Base-by-base conservation (phyloP, 148 eudicot genomes). In the Silene uniflora region DNA sequence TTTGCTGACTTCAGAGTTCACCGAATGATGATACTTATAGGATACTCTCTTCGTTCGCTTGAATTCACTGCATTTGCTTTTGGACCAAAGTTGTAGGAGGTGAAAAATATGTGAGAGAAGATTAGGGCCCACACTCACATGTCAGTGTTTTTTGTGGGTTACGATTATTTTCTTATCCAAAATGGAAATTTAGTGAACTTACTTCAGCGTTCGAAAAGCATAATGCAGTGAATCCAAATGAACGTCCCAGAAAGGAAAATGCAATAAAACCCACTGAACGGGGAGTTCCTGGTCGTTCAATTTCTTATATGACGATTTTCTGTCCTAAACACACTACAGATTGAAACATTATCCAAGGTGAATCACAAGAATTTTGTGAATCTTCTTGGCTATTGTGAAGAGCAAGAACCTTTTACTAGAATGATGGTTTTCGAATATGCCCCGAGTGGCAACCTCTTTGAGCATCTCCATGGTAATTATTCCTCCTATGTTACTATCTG, bases 341-440 rank as follows among this genome's bases (percentile, higher is more conserved):
- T 95, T 73, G 92, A 92, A 78, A 85, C 85, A 55, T 76, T 95
- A 62, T 95, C 98, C 22, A 76, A 97, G 71, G 88, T 95, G 67
- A 95, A 95, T 78, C 98, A 95, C 92, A 95, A 95, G 87, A 95
- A 95, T 81, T 95, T 89, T 78, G 88, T 88, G 39, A 95, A 95
- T 82, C 99, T 95, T 73, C 80, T 95, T 77, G 99, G 99, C 21
- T 92, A 92, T 79, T 95, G 99, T 71, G 99, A 95, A 82, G 98
- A 91, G 80, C 80, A 86, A 18, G 93, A 90, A 75, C 97, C 99
- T 78, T 95, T 95, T 75, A 75, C 83, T 17, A 86, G 98, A 81
- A 91, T 92, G 94, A 92, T 95, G 99, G 99, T 95, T 62, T 92
- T 92, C 63, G 99, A 95, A 81, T 95, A 90, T 81, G 98, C 92